Evolutionary conservation across 169 alveolate species (phyloP), one percentile per base, ranked within the genome.

Genomic region (Babesia bovis): DNA sequence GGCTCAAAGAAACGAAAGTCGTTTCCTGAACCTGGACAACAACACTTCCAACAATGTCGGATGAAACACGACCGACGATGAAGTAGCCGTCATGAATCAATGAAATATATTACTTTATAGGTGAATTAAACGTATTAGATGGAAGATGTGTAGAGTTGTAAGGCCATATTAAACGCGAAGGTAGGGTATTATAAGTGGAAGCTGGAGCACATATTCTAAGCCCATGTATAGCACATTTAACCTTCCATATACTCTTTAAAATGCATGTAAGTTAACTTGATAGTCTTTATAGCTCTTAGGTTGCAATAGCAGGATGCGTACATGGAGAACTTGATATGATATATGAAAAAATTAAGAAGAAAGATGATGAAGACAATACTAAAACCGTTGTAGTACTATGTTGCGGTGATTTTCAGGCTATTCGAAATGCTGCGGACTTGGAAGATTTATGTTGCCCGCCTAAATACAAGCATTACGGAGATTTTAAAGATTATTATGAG

Each of bases 331-430:
- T 93, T 36, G 94, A 94, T 55, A 68, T 86, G 33, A 76, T 95
- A 40, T 96, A 94, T 78, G 72, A 76, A 15, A 85, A 82, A 17
- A 63, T 96, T 21, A 49, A 47, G 53, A 78, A 85, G 36, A 74
- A 88, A 76, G 97, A 96, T 68, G 76, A 68, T 35, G 83, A 86
- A 32, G 83, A 83, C 50, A 79, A 87, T 30, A 84, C 87, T n/a
- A 95, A 94, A 51, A 91, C 94, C 15, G 98, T 95, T 77, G 71
- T 96, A 15, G 74, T 97, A 33, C 86, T 97, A 30, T 95, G 98
- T 76, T 93, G 98, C 68, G 99, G 99, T 17, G 99, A 97, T 84
- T 95, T 97, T 77, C 93, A 97, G 70, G 94, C 96, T 25, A 89
- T 96, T 35, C 92, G 99, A 78, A 84, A 93, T 76, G 90, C 87